Evolutionary conservation across 306 rosid species (phyloP).

Genomic region (Dalbergia cochinchinensis): DNA sequence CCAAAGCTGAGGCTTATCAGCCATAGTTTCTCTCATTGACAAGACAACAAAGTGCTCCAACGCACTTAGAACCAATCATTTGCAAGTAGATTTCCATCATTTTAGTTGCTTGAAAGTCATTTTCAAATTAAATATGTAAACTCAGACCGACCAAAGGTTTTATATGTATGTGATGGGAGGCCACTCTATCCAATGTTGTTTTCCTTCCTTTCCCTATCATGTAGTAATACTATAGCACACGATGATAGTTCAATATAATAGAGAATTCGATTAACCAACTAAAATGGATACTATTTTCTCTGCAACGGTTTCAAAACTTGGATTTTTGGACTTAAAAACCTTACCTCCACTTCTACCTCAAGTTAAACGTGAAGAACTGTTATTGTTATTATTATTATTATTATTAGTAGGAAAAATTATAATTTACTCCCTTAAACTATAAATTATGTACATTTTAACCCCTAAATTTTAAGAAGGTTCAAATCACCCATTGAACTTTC

Average conservation of each 20-base stretch:
- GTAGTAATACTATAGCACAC: not conserved
- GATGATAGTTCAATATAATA: not conserved
- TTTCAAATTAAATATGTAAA: conserved; percentile 44
- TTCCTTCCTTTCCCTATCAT: not conserved
- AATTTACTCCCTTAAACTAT: too few species aligned
- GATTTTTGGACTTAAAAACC: conserved; percentile 11
- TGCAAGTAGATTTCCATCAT: conserved; percentile 52
- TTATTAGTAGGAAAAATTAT: too few species aligned
- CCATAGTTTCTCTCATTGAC: conserved; percentile 58
- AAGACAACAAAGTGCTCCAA: conserved; percentile 59
- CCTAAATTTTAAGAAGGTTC: too few species aligned
- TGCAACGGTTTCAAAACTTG: not conserved
- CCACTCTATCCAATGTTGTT: not conserved
- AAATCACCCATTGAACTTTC: too few species aligned
- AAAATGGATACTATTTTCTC: not conserved
- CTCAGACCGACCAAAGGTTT: conserved; percentile 33
- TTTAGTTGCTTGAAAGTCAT: conserved; percentile 41
- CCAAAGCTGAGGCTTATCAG: conserved; percentile 53
- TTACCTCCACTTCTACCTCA: not conserved
- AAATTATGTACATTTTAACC: too few species aligned
- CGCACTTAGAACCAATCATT: conserved; percentile 58
- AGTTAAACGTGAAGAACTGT: not conserved
- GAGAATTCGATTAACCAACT: not conserved
- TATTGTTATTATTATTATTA: not conserved
- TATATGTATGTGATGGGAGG: conserved; percentile 8